Evolutionary conservation across 2,329 filamentous ascomycete genomes (phyloP).

Genomic region (Aspergillus quadricinctus): DNA sequence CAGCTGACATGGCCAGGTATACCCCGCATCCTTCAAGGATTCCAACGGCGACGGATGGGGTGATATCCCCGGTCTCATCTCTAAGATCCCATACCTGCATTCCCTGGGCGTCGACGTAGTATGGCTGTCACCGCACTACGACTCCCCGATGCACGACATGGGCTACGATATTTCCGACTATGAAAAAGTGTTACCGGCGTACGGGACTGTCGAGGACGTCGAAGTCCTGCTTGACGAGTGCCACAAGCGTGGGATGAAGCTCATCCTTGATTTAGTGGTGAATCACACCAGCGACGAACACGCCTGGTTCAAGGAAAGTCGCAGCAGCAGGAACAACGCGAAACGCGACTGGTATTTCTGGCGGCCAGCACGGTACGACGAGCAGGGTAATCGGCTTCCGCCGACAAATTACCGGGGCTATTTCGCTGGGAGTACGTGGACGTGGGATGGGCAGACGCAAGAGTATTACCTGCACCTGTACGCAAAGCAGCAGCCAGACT

Average conservation of each 20-base stretch:
- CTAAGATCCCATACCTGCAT: constrained; percentile 60
- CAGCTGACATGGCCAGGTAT: constrained; percentile 14
- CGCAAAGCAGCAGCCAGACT: constrained; percentile 66
- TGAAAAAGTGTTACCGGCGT: constrained; percentile 55
- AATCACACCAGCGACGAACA: constrained; percentile 70
- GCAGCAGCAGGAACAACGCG: constrained; percentile 51
- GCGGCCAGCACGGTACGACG: constrained; percentile 44
- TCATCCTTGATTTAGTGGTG: constrained; percentile 67
- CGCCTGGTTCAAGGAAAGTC: constrained; percentile 62
- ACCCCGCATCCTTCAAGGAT: constrained; percentile 42
- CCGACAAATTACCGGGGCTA: constrained; percentile 68
- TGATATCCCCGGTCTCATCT: constrained; percentile 59
- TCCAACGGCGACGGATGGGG: constrained; percentile 61
- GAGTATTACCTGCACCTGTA: constrained; percentile 74
- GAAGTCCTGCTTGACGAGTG: constrained; percentile 53
- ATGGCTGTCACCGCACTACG: constrained; percentile 65
- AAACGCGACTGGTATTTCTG: constrained; percentile 64
- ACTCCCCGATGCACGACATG: constrained; percentile 63
- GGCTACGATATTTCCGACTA: constrained; percentile 67
- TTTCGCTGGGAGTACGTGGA: constrained; percentile 61
- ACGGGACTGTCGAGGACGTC: constrained; percentile 59
- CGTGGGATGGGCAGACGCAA: constrained; percentile 62
- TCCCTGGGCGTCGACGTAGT: constrained; percentile 59
- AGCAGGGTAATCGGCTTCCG: constrained; percentile 55
- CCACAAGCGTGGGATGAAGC: constrained; percentile 57